Evolutionary conservation across 148 eudicot species (phyloP).

Genomic region (Chenopodium formosanum): DNA sequence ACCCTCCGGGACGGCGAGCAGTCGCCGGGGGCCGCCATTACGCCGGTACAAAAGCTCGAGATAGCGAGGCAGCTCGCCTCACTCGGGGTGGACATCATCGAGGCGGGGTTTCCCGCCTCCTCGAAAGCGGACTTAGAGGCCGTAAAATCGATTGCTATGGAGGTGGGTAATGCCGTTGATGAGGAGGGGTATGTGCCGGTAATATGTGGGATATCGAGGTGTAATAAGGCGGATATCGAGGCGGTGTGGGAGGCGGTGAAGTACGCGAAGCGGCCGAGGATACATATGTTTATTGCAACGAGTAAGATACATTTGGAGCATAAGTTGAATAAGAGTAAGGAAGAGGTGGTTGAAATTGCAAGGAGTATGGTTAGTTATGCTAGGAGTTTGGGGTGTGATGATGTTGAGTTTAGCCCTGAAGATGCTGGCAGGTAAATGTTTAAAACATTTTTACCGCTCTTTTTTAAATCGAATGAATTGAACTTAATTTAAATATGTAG

Average conservation of each 20-base stretch:
- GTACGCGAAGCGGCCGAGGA: slow-evolving; percentile 71
- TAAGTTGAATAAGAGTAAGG: slow-evolving; percentile 74
- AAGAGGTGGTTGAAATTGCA: slow-evolving; percentile 80
- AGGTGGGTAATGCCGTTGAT: slow-evolving; percentile 55
- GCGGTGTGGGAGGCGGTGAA: slow-evolving; percentile 87
- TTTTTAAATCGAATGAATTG: no score
- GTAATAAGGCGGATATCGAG: slow-evolving; percentile 77
- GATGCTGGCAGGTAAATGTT: slow-evolving; percentile 82
- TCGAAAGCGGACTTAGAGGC: slow-evolving; percentile 78
- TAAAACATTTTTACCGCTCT: no score
- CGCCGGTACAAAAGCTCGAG: slow-evolving; percentile 74
- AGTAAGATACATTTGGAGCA: slow-evolving; percentile 92
- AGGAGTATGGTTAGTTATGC: slow-evolving; percentile 83
- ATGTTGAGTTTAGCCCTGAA: slow-evolving; percentile 96
- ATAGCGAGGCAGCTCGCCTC: slow-evolving; percentile 72
- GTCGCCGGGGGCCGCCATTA: slow-evolving; percentile 94
- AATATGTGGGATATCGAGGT: slow-evolving; percentile 86
- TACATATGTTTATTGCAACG: slow-evolving; percentile 91
- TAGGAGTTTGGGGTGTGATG: slow-evolving; percentile 83
- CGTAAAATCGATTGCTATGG: slow-evolving; percentile 62
- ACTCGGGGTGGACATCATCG: slow-evolving; percentile 85
- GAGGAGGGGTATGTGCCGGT: slow-evolving; percentile 74
- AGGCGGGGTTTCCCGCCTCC: slow-evolving; percentile 91
- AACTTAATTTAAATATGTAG: no score
- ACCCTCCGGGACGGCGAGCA: slow-evolving; percentile 93